A percentile compares a stretch with the other conserved stretches of the same genome.
phyloP scores from a whole-genome alignment of 768 basidiomycete genomes.

The Harrya chromipes region DNA sequence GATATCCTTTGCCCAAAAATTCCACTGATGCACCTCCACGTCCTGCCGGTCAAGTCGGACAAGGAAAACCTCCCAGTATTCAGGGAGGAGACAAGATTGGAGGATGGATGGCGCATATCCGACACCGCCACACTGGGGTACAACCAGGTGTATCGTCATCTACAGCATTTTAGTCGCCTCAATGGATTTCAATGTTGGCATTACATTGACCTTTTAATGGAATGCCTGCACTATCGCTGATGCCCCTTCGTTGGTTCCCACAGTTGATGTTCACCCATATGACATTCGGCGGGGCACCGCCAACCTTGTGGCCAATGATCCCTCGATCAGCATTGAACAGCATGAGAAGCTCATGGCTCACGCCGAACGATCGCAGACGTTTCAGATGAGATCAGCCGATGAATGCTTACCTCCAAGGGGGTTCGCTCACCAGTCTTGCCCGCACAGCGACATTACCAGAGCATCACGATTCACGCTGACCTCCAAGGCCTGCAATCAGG shows the following conservation, averaged over 20 bases:
- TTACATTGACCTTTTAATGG: no score
- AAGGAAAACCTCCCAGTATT: neutral
- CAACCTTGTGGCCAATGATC: neutral
- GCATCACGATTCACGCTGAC: neutral
- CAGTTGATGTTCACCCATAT: neutral
- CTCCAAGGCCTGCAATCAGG: neutral
- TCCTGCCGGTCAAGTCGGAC: neutral
- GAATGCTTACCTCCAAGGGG: no score
- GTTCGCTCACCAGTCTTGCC: no score
- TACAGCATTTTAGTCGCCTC: neutral
- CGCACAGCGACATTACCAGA: neutral
- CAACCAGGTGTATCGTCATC: neutral
- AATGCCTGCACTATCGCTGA: no score
- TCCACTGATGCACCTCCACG: neutral
- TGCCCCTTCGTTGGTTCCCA: no score
- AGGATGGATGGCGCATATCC: neutral
- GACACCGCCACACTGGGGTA: neutral
- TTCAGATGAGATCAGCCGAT: neutral
- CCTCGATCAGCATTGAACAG: neutral
- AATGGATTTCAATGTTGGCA: neutral
- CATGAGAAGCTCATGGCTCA: neutral
- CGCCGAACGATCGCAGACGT: neutral
- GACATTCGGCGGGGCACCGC: neutral
- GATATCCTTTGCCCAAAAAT: neutral
- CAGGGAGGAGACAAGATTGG: neutral